Evolutionary conservation across 1,284 basidiomycete species (phyloP).

Genomic region (Malassezia cuniculi): DNA sequence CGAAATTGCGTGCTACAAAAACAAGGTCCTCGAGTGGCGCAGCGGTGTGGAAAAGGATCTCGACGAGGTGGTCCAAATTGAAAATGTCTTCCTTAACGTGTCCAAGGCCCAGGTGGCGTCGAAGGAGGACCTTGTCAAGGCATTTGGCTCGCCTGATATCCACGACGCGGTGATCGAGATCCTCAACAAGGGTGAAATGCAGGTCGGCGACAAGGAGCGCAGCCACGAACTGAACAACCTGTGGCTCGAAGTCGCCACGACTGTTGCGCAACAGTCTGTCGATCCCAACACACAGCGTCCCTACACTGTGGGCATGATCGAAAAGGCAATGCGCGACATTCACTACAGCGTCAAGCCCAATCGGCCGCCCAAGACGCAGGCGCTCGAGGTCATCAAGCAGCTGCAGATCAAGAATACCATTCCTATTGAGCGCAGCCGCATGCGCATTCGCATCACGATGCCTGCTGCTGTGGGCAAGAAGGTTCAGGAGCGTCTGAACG

Average conservation of each 20-base stretch:
- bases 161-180: constrained; percentile 76
- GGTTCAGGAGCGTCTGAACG: constrained; percentile 60
- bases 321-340: constrained; percentile 91
- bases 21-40: constrained; percentile 94
- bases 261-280: constrained; percentile 86
- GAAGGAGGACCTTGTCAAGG: constrained; percentile 74
- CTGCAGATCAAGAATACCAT: constrained; percentile 61
- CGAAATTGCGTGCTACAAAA: constrained; percentile 99
- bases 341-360: constrained; percentile 78
- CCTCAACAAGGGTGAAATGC: constrained; percentile 85
- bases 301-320: constrained; percentile 88
- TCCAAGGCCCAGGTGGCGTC: constrained; percentile 90
- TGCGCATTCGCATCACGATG: constrained; percentile 76
- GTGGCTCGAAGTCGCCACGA: constrained; percentile 81
- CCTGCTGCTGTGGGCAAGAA: constrained; percentile 60
- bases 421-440: constrained; percentile 78
- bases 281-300: constrained; percentile 78
- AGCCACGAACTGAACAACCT: constrained; percentile 72
- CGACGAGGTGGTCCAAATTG: constrained; percentile 92
- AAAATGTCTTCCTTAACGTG: constrained; percentile 88
- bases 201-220: constrained; percentile 93
- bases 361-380: constrained; percentile 76
- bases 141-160: constrained; percentile 66
- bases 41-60: constrained; percentile 87
- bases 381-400: constrained; percentile 77